Conservation (phyloP, 768 basidiomycete species). For the Rickenella mellea region DNA sequence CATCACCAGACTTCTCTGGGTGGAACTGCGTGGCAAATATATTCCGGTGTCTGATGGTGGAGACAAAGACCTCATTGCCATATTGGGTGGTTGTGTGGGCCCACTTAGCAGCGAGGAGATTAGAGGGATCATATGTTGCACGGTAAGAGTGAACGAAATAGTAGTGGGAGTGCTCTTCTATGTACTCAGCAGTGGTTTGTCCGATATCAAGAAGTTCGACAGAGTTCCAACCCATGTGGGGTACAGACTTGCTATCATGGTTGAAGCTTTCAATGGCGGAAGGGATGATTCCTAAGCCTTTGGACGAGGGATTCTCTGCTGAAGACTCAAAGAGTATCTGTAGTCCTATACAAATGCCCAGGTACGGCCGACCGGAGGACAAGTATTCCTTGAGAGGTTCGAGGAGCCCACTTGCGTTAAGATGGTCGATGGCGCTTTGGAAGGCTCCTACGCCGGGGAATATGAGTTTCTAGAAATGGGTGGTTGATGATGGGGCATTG, state of each 20-base stretch:
- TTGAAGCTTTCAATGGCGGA: conserved; percentile 68
- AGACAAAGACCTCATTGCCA: conserved; percentile 86
- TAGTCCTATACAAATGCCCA: conserved; percentile 98
- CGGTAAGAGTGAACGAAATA: conserved; percentile 98
- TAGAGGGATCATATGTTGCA: conserved; percentile 57
- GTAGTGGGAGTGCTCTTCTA: conserved; percentile 57
- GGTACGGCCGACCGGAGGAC: conserved; percentile 82
- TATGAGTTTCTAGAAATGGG: conserved; percentile 63
- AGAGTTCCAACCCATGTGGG: conserved; percentile 97
- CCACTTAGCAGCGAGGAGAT: conserved; percentile 60
- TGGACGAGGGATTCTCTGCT: conserved; percentile 53
- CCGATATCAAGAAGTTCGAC: conserved; percentile 47
- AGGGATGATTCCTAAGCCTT: conserved; percentile 84
- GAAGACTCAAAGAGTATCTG: conserved; percentile 90
- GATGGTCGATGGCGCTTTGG: conserved; percentile 73
- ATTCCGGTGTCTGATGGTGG: conserved; percentile 72
- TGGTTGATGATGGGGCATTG: conserved; percentile 9
- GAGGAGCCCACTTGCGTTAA: conserved; percentile 62
- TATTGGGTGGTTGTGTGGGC: conserved; percentile 85
- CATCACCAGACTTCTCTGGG: conserved; percentile 91
- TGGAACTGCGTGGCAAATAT: conserved; percentile 95
- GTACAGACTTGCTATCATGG: conserved; percentile 72
- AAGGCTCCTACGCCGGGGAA: conserved; percentile 98
- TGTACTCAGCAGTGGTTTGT: conserved; percentile 31
- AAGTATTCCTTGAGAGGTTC: conserved; percentile 80